phyloP scores from a whole-genome alignment of 2,329 filamentous ascomycete species.

The Ophiocordyceps robertsii region DNA sequence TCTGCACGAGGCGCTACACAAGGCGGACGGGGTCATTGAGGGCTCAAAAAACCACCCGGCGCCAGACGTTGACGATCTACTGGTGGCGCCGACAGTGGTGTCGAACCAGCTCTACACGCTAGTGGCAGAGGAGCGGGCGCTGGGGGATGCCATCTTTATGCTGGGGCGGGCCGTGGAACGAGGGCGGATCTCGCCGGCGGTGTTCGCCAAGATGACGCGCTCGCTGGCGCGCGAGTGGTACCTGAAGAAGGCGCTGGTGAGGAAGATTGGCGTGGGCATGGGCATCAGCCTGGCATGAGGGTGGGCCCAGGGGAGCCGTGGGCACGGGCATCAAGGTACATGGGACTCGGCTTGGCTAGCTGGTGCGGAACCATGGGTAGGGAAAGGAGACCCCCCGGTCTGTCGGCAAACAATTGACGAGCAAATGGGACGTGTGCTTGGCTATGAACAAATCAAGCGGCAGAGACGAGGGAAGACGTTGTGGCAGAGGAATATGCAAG shows the following conservation, averaged over 20 bases:
- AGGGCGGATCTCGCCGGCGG: conserved; percentile 55
- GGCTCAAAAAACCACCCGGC: conserved; percentile 54
- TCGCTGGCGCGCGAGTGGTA: conserved; percentile 69
- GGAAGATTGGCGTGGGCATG: conserved; percentile 67
- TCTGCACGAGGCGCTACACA: conserved; percentile 60
- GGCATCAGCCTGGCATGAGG: conserved; percentile 33
- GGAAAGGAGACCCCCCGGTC: too few relatives aligned
- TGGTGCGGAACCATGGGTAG: too few relatives aligned
- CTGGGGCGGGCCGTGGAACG: conserved; percentile 61
- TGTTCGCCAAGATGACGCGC: conserved; percentile 67
- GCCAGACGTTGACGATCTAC: conserved; percentile 74
- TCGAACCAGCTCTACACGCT: conserved; percentile 84
- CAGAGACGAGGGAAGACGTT: too few relatives aligned
- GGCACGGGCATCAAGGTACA: too few relatives aligned
- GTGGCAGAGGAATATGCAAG: too few relatives aligned
- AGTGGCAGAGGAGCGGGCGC: conserved; percentile 75
- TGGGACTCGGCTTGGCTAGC: too few relatives aligned
- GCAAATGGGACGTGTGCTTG: too few relatives aligned
- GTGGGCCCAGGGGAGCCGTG: too few relatives aligned
- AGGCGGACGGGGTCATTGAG: conserved; percentile 67
- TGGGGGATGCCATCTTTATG: conserved; percentile 78
- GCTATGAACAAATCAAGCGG: too few relatives aligned
- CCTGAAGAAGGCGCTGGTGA: conserved; percentile 66
- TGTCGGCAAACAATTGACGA: too few relatives aligned
- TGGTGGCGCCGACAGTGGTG: conserved; percentile 89